Evolutionary conservation across 768 basidiomycete species (phyloP).

Genomic region (Auricularia sp.): DNA sequence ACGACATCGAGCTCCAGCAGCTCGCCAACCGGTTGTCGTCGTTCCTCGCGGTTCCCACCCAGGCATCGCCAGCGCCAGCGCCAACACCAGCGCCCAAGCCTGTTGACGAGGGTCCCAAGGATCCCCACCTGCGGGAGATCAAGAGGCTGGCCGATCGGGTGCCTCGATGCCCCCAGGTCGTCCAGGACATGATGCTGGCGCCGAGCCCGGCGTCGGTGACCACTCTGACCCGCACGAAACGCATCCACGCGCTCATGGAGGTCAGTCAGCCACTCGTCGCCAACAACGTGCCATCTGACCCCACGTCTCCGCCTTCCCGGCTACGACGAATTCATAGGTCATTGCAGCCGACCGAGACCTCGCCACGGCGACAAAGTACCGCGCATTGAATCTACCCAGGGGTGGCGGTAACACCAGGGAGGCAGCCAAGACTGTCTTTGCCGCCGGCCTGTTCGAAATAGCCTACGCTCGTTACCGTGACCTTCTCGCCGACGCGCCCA

Average conservation of each 20-base stretch:
- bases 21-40: not conserved
- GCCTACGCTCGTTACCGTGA: not conserved
- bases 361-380: not conserved
- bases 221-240: not conserved
- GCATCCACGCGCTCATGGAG: conserved; percentile 2
- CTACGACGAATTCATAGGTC: not conserved
- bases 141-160: not conserved
- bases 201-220: not conserved
- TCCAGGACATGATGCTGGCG: not conserved
- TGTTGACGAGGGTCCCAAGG: not conserved
- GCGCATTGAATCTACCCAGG: not conserved
- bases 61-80: not conserved
- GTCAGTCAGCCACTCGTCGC: not conserved
- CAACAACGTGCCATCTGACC: not conserved
- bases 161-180: not conserved
- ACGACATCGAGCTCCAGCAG: not conserved
- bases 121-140: not conserved
- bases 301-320: not conserved
- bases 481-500: not conserved
- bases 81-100: not conserved
- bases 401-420: not conserved
- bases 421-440: not conserved
- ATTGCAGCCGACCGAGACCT: not conserved
- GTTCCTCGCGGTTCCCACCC: not conserved
- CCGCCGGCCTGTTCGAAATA: not conserved